Evolutionary conservation across 2,329 filamentous ascomycete genomes (phyloP).

Genomic region (Penicillium sclerotigenum): DNA sequence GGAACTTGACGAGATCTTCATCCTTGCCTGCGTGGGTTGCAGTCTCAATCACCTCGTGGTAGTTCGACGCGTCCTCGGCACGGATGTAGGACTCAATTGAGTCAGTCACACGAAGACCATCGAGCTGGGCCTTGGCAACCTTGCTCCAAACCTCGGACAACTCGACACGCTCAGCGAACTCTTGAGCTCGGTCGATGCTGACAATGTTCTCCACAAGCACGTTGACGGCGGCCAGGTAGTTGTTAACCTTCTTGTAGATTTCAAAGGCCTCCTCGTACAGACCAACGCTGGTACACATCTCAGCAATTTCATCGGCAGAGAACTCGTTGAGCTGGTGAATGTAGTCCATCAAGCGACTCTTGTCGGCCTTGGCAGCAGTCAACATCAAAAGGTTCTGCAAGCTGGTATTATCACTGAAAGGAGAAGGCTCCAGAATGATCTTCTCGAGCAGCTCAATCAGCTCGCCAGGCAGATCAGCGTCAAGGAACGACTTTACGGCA

Average conservation of each 20-base stretch:
- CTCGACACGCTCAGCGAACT: slow-evolving; percentile 92
- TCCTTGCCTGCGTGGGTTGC: slow-evolving; percentile 95
- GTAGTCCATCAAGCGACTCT: slow-evolving; percentile 91
- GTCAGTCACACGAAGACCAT: slow-evolving; percentile 88
- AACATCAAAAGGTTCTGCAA: slow-evolving; percentile 95
- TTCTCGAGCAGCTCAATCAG: slow-evolving; percentile 97
- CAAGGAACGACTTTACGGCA: slow-evolving; percentile 88
- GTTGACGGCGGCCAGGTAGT: slow-evolving; percentile 80
- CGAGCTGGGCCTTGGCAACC: slow-evolving; percentile 95
- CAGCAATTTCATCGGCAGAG: slow-evolving; percentile 86
- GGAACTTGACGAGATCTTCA: slow-evolving; percentile 92
- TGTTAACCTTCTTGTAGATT: slow-evolving; percentile 96
- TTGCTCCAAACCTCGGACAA: slow-evolving; percentile 95
- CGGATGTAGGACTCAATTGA: slow-evolving; percentile 97
- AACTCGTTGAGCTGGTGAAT: slow-evolving; percentile 88
- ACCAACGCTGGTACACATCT: slow-evolving; percentile 90
- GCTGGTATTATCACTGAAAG: slow-evolving; percentile 95
- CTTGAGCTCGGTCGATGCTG: slow-evolving; percentile 94
- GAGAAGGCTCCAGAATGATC: slow-evolving; percentile 98
- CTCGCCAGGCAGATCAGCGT: slow-evolving; percentile 85
- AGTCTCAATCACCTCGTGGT: slow-evolving; percentile 92
- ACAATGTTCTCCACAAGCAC: slow-evolving; percentile 96
- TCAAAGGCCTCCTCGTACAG: slow-evolving; percentile 96
- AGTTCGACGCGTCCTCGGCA: slow-evolving; percentile 88
- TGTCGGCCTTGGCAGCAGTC: slow-evolving; percentile 95